A percentile compares a stretch with the other conserved stretches of the same genome.
These are phyloP conservation scores for Zygnema circumcarinatum DNA, from an alignment of 139 green algal genomes.

Conservation along the genomic window DNA sequence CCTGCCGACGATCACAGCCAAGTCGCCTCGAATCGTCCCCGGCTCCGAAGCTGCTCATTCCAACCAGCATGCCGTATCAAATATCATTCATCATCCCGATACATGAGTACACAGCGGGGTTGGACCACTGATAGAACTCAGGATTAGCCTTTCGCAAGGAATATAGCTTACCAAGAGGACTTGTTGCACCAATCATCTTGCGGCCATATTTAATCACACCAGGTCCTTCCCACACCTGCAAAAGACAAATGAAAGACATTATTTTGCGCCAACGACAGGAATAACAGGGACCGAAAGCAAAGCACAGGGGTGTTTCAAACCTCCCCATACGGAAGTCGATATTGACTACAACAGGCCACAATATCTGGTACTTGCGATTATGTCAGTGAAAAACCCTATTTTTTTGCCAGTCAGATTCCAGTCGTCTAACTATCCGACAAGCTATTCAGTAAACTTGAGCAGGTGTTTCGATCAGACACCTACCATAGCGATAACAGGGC, in stretches of 20 bases:
- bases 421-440: too few relatives aligned
- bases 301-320: conserved; percentile 77
- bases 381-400: too few relatives aligned
- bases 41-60: conserved; percentile 86
- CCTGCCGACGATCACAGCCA: conserved; percentile 82
- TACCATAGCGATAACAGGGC: conserved; percentile 73
- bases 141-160: too few relatives aligned
- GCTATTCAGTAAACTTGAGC: too few relatives aligned
- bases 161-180: too few relatives aligned
- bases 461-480: too few relatives aligned
- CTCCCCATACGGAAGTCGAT: conserved; percentile 64
- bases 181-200: conserved; percentile 91
- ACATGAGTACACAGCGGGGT: too few relatives aligned
- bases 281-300: conserved; percentile 4
- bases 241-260: conserved; percentile 7
- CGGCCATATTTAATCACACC: conserved; percentile 90
- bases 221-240: conserved; percentile 93
- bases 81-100: too few relatives aligned
- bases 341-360: conserved; percentile 92
- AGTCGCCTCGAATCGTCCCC: conserved; percentile 92
- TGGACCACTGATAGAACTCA: too few relatives aligned
- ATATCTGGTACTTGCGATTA: too few relatives aligned
- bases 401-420: too few relatives aligned
- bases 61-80: too few relatives aligned
- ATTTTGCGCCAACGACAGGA: background rate